These are phyloP conservation scores for Diversispora epigaea DNA, from an alignment of 192 early-diverging fungal genomes.

Conservation along the genomic window DNA sequence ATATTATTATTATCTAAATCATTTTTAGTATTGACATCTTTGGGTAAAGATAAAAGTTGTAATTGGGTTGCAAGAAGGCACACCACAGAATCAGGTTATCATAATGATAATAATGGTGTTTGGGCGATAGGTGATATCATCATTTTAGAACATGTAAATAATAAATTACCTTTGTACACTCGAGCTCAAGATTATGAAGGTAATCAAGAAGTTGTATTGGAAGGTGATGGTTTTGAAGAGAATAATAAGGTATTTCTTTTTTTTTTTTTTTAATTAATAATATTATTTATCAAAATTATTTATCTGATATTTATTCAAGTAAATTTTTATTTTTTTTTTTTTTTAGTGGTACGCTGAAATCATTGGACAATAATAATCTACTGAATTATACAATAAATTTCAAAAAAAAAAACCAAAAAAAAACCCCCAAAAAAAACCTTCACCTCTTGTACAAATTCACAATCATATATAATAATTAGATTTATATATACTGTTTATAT, in stretches of 20 bases:
- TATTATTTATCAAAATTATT: not conserved
- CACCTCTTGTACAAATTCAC: no score
- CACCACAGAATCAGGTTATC: constrained; percentile 4
- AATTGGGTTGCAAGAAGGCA: constrained; percentile 3
- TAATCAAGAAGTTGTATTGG: constrained; percentile 2
- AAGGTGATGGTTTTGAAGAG: constrained; percentile 11
- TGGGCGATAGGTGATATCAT: constrained; percentile 15
- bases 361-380: not conserved
- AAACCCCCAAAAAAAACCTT: no score
- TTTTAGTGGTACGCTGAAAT: not conserved
- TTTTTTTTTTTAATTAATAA: not conserved
- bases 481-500: no score
- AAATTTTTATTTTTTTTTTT: not conserved
- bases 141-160: constrained; percentile 1
- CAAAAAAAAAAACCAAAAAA: no score
- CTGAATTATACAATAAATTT: no score
- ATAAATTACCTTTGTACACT: not conserved
- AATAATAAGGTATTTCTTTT: constrained; percentile 7
- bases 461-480: no score
- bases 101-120: not conserved
- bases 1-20: not conserved
- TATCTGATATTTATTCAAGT: not conserved
- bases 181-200: not conserved
- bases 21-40: not conserved
- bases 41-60: not conserved